Percentiles rank a stretch among this genome's conserved stretches.
Conservation (phyloP, 2,329 filamentous ascomycete genomes). For the Trichophaea hybrida region DNA sequence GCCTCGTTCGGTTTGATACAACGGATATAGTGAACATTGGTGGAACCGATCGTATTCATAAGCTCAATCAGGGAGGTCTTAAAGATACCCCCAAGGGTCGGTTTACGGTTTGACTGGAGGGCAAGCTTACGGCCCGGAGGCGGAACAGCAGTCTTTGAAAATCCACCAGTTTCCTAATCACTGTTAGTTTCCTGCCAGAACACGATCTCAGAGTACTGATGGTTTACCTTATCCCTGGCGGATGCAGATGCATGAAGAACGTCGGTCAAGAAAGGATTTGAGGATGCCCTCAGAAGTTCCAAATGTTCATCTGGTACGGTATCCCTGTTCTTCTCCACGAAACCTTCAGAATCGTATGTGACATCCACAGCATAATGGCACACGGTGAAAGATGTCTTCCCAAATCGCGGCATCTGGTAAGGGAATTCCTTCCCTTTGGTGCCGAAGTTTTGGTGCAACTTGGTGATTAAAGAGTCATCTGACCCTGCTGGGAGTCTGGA, state of each 20-base stretch:
- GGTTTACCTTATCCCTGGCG: constrained; percentile 64
- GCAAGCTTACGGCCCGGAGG: constrained; percentile 74
- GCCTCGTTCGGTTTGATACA: constrained; percentile 98
- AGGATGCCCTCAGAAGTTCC: constrained; percentile 73
- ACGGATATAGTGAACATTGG: constrained; percentile 95
- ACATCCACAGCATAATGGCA: constrained; percentile 98
- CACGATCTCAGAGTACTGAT: not conserved
- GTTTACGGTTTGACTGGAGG: constrained; percentile 87
- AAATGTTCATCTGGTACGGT: constrained; percentile 97
- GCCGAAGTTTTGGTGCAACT: constrained; percentile 86
- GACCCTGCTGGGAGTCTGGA: constrained; percentile 93
- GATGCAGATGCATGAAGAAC: constrained; percentile 74
- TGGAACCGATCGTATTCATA: constrained; percentile 95
- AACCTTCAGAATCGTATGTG: constrained; percentile 96
- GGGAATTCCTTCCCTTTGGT: constrained; percentile 72
- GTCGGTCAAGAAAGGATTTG: constrained; percentile 68
- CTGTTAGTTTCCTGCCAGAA: not conserved
- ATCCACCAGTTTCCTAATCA: constrained; percentile 30
- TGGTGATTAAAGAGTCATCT: constrained; percentile 91
- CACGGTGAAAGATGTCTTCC: constrained; percentile 92
- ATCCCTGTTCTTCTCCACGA: constrained; percentile 98
- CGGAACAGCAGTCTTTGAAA: constrained; percentile 53
- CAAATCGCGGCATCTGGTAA: constrained; percentile 96
- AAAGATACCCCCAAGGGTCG: constrained; percentile 95
- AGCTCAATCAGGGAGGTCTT: constrained; percentile 95